Conservation (phyloP, 768 basidiomycete species). For the Lenzites betulinus region DNA sequence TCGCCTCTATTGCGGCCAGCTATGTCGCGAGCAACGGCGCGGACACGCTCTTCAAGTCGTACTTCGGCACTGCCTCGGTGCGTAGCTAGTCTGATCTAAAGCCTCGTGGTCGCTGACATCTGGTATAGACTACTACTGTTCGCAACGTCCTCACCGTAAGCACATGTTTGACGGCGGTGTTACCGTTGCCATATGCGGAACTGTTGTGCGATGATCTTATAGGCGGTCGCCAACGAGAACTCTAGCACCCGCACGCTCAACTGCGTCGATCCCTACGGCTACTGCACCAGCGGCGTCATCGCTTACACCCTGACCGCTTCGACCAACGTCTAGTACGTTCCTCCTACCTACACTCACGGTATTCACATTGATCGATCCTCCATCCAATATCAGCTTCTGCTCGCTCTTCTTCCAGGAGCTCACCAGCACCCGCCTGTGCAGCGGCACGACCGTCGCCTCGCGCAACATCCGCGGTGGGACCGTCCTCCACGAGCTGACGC, state of each 20-base stretch:
- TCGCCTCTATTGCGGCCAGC: constrained; percentile 36
- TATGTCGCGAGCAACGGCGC: constrained; percentile 43
- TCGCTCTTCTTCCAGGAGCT: constrained; percentile 50
- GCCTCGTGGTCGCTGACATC: not conserved
- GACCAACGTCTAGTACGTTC: constrained; percentile 44
- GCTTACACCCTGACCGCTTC: constrained; percentile 48
- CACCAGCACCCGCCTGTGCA: constrained; percentile 40
- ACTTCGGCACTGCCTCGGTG: constrained; percentile 37
- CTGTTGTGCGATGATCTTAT: too few relatives aligned
- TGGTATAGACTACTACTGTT: constrained; percentile 21
- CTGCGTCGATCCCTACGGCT: constrained; percentile 43
- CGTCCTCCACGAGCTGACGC: constrained; percentile 50
- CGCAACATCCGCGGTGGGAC: constrained; percentile 51
- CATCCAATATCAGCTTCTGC: constrained; percentile 36
- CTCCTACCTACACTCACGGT: not conserved
- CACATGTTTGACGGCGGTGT: not conserved
- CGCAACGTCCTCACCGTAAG: not conserved
- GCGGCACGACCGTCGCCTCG: constrained; percentile 44
- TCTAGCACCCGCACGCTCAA: constrained; percentile 43
- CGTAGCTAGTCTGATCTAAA: not conserved
- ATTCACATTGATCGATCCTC: not conserved
- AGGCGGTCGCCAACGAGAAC: constrained; percentile 41
- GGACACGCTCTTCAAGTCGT: constrained; percentile 42
- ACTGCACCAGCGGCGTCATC: constrained; percentile 38
- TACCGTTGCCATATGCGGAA: not conserved